Evolutionary conservation across 2,329 filamentous ascomycete species (phyloP).

Genomic region (Fusarium pseudoanthophilum): DNA sequence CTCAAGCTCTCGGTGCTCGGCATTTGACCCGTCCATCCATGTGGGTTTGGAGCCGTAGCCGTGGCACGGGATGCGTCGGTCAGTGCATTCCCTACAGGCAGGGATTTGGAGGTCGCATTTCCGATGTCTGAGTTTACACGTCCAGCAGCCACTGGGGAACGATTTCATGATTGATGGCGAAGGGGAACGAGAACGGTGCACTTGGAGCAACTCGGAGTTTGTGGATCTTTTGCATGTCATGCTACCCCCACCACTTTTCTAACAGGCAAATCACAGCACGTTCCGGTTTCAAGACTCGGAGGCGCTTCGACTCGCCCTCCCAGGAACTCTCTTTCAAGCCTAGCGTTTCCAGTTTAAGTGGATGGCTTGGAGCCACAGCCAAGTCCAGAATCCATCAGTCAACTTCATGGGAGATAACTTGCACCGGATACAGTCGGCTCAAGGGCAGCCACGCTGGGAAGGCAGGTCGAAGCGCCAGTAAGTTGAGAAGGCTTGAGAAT

Average conservation of each 20-base stretch:
- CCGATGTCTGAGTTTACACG: constrained; percentile 1
- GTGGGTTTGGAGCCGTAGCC: background rate
- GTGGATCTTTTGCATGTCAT: background rate
- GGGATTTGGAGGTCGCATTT: background rate
- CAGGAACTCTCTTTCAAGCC: accelerated
- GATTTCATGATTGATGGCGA: background rate
- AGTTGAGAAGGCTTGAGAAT: no score
- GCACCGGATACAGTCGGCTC: background rate
- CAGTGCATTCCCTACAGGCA: background rate
- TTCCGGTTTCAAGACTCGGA: background rate
- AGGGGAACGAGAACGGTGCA: background rate
- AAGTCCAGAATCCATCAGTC: background rate
- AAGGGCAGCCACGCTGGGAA: background rate
- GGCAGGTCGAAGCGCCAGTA: background rate
- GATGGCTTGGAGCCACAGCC: background rate
- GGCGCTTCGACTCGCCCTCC: background rate
- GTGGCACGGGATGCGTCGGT: background rate
- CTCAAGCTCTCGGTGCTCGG: background rate
- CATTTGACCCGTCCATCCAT: background rate
- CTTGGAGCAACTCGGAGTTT: background rate
- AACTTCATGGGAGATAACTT: no score
- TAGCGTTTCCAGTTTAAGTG: background rate
- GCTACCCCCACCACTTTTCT: background rate
- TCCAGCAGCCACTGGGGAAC: background rate
- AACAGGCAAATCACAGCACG: background rate